phyloP scores from a whole-genome alignment of 2,329 filamentous ascomycete genomes.

The Colletotrichum lentis region DNA sequence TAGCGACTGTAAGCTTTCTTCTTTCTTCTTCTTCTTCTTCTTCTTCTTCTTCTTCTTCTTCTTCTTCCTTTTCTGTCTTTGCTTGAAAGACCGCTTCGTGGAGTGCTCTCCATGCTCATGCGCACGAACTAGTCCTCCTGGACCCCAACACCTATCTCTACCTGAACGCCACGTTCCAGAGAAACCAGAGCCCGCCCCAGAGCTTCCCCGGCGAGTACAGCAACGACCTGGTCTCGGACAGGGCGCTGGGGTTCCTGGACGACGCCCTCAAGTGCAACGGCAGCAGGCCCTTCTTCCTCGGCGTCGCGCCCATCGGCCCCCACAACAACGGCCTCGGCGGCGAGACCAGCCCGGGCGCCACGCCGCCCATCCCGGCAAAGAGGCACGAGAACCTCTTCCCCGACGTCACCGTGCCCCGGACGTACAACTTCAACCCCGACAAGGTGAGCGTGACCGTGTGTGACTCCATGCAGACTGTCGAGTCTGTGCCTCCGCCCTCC shows the following conservation, averaged over 20 bases:
- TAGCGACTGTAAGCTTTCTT: conserved; percentile 48
- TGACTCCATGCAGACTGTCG: too few relatives aligned
- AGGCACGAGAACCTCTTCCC: conserved; percentile 70
- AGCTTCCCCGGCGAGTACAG: conserved; percentile 47
- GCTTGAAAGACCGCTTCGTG: background rate
- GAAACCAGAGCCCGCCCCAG: conserved; percentile 49
- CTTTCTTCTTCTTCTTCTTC: too few relatives aligned
- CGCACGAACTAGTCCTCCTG: conserved; percentile 47
- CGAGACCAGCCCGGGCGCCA: conserved; percentile 27
- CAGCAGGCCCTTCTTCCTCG: conserved; percentile 71
- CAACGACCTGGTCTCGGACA: conserved; percentile 66
- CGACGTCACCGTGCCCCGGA: conserved; percentile 67
- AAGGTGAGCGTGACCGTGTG: conserved; percentile 48
- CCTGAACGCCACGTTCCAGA: conserved; percentile 59
- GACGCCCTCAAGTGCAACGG: conserved; percentile 61
- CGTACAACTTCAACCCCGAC: conserved; percentile 71
- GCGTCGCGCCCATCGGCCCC: conserved; percentile 71
- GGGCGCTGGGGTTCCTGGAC: conserved; percentile 67
- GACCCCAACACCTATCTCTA: conserved; percentile 53
- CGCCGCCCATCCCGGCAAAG: conserved; percentile 63
- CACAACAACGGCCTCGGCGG: conserved; percentile 60
- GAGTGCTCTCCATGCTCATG: background rate
- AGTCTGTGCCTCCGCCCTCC: too few relatives aligned
- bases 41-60: too few relatives aligned
- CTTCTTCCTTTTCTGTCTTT: too few relatives aligned